These are phyloP conservation scores for Pezizomycotina sp. DNA, from an alignment of 2,329 filamentous ascomycete species.

Conservation along the genomic window DNA sequence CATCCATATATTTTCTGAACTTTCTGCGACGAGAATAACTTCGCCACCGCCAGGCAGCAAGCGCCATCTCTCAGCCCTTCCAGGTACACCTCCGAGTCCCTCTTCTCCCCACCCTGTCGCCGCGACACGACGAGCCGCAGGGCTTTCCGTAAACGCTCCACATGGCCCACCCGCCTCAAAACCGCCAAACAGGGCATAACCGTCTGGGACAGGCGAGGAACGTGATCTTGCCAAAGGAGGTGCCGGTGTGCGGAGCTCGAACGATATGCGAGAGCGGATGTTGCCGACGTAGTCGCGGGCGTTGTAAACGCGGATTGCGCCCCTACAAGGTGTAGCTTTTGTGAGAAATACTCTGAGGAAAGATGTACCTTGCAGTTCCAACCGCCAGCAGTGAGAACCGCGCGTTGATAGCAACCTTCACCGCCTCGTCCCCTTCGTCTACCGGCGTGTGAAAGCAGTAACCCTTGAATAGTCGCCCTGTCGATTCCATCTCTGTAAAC, in stretches of 20 bases:
- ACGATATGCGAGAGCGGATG: slow-evolving; percentile 75
- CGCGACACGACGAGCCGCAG: slow-evolving; percentile 63
- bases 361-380: slow-evolving; percentile 46
- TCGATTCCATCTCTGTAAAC: slow-evolving; percentile 14
- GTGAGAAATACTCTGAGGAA: neutral
- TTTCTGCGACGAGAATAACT: slow-evolving; percentile 44
- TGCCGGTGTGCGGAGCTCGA: slow-evolving; percentile 47
- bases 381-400: slow-evolving; percentile 86
- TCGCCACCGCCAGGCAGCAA: slow-evolving; percentile 79
- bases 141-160: slow-evolving; percentile 97
- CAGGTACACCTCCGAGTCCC: slow-evolving; percentile 65
- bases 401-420: slow-evolving; percentile 73
- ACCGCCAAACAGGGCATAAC: slow-evolving; percentile 87
- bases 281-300: slow-evolving; percentile 88
- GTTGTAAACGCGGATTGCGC: slow-evolving; percentile 73
- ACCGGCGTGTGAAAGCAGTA: slow-evolving; percentile 75
- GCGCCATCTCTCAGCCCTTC: slow-evolving; percentile 57
- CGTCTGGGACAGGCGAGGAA: slow-evolving; percentile 80
- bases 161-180: slow-evolving; percentile 86
- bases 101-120: slow-evolving; percentile 48
- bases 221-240: slow-evolving; percentile 53
- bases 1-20: slow-evolving; percentile 55
- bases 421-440: slow-evolving; percentile 39
- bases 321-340: slow-evolving; percentile 28
- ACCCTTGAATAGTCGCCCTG: slow-evolving; percentile 61